These are phyloP conservation scores for Coniochaeta pulveracea DNA, from an alignment of 2,329 filamentous ascomycete genomes.

Conservation along the genomic window DNA sequence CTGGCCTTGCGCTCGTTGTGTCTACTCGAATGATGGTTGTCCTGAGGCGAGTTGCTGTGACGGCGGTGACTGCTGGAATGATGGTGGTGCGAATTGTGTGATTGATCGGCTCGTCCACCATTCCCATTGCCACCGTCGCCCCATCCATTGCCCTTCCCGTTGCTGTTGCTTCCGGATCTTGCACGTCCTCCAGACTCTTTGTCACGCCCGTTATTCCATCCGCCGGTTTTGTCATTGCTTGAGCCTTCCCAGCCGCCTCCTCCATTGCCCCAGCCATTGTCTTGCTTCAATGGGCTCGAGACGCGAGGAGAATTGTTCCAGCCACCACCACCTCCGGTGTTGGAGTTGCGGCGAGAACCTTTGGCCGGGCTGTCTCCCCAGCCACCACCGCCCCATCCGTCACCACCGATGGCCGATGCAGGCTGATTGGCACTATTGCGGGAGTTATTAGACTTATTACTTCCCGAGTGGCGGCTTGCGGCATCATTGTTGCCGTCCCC, in stretches of 20 bases:
- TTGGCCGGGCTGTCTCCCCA: background rate
- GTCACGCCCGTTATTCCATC: slow-evolving; percentile 4
- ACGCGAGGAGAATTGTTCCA: background rate
- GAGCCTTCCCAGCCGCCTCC: background rate
- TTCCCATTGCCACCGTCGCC: background rate
- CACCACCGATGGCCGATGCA: slow-evolving; percentile 1
- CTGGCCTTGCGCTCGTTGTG: background rate
- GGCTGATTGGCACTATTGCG: slow-evolving; percentile 3
- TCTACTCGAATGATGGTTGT: background rate
- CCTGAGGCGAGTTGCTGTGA: slow-evolving; percentile 3
- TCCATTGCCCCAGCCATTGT: background rate
- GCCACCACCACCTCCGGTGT: background rate
- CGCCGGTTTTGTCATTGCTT: background rate
- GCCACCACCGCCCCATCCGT: slow-evolving; percentile 3
- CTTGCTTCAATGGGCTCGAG: too few relatives aligned
- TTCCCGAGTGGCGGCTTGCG: background rate
- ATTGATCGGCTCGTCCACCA: slow-evolving; percentile 2
- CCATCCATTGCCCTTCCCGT: slow-evolving; percentile 2
- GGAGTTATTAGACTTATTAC: slow-evolving; percentile 2
- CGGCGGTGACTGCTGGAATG: too few relatives aligned
- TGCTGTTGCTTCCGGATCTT: slow-evolving; percentile 3
- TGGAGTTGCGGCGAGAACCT: background rate
- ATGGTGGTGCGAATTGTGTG: too few relatives aligned
- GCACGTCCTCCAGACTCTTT: background rate
- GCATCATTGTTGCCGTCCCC: slow-evolving; percentile 1